A percentile compares a stretch with the other conserved stretches of the same genome.
Conservation (phyloP, 2,329 filamentous ascomycete species). For the Blumeriella jaapii region DNA sequence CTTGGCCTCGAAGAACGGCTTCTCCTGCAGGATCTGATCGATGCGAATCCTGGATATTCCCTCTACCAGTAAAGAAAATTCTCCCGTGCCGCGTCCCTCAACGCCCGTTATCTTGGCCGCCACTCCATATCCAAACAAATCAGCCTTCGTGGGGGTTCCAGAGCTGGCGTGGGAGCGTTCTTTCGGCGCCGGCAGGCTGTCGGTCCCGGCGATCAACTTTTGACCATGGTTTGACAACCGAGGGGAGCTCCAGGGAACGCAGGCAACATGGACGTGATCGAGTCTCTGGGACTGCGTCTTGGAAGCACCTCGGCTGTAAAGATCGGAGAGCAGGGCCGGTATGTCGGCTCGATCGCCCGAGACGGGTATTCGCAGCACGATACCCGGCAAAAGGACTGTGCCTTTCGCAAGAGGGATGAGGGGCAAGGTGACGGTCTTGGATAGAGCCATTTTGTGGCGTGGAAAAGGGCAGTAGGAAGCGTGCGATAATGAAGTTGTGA, state of each 20-base stretch:
- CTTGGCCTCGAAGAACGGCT: conserved; percentile 77
- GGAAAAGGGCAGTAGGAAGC: background rate
- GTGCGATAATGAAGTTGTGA: background rate
- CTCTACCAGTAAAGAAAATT: conserved; percentile 79
- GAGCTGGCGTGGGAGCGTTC: conserved; percentile 38
- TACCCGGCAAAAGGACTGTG: conserved; percentile 73
- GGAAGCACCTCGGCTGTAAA: conserved; percentile 66
- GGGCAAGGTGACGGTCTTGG: conserved; percentile 39
- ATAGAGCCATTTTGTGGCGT: conserved; percentile 19
- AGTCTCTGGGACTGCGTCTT: conserved; percentile 53
- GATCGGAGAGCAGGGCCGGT: conserved; percentile 71
- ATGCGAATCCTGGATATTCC: conserved; percentile 68
- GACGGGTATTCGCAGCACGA: conserved; percentile 75
- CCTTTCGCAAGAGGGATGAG: conserved; percentile 74
- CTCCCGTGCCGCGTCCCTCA: conserved; percentile 60
- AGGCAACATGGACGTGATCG: conserved; percentile 67
- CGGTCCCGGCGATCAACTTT: conserved; percentile 56
- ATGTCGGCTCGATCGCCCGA: conserved; percentile 73
- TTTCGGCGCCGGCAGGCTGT: conserved; percentile 29
- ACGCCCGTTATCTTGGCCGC: conserved; percentile 69
- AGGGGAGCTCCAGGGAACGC: conserved; percentile 72
- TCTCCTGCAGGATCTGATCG: conserved; percentile 62
- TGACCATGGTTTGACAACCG: conserved; percentile 65
- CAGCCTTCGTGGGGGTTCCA: conserved; percentile 49
- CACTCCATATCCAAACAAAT: conserved; percentile 76